phyloP scores from a whole-genome alignment of 2,329 filamentous ascomycete species.

The Aspergillus novoparasiticus region DNA sequence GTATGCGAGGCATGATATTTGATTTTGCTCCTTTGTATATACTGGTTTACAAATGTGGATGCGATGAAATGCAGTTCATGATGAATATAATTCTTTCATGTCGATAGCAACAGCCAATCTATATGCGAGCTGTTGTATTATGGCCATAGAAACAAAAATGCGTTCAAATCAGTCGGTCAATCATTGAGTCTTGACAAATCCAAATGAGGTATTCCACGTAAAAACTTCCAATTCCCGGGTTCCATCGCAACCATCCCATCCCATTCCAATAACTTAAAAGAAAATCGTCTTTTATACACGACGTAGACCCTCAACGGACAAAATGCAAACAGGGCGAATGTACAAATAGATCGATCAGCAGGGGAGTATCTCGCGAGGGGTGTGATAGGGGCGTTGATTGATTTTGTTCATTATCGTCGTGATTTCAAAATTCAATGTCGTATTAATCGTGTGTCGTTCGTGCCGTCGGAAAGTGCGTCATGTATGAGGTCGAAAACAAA shows the following conservation, averaged over 20 bases:
- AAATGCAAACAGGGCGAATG: conserved; percentile 8
- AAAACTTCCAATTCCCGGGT: conserved; percentile 1
- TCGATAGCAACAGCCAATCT: conserved; percentile 3
- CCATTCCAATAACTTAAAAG: neutral
- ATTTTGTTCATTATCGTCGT: conserved; percentile 15
- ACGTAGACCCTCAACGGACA: conserved; percentile 4
- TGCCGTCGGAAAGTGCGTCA: conserved; percentile 13
- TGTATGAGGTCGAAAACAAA: neutral
- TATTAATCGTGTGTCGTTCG: conserved; percentile 23
- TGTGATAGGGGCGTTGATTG: neutral
- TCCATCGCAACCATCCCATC: neutral
- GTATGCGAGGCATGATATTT: conserved; percentile 26
- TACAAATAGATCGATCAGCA: conserved; percentile 8
- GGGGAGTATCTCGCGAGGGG: neutral
- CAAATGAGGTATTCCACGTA: neutral
- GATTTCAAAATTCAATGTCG: conserved; percentile 10
- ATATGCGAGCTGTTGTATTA: conserved; percentile 1
- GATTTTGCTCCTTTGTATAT: neutral
- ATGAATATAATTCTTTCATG: neutral
- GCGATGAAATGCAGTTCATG: neutral
- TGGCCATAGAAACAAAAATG: neutral
- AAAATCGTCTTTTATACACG: conserved; percentile 20
- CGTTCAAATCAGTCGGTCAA: neutral
- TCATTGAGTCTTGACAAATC: neutral
- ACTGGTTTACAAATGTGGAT: neutral